phyloP scores from a whole-genome alignment of 306 rosid genomes.

The Cajanus cajan region DNA sequence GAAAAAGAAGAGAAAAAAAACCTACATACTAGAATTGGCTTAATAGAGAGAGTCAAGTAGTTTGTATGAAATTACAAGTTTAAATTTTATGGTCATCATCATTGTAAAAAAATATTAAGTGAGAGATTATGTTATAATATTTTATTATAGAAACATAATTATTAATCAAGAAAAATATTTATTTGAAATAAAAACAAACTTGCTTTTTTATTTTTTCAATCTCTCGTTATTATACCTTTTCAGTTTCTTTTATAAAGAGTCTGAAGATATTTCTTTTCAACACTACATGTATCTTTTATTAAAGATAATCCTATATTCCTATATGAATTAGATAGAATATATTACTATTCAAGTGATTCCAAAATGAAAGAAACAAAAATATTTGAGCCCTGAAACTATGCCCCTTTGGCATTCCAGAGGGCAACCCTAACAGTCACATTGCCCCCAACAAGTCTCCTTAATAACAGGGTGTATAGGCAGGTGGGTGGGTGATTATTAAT shows the following conservation, averaged over 20 bases:
- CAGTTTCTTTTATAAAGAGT: neutral
- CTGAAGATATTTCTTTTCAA: neutral
- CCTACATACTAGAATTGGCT: too few relatives aligned
- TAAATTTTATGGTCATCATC: too few relatives aligned
- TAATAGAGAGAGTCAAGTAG: too few relatives aligned
- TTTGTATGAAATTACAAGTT: too few relatives aligned
- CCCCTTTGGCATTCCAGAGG: conserved; percentile 1
- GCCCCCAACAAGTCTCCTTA: neutral
- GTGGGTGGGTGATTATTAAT: neutral
- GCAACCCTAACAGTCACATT: conserved; percentile 2
- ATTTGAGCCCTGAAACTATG: neutral
- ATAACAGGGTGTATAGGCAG: neutral
- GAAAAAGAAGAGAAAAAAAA: too few relatives aligned
- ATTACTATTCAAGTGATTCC: too few relatives aligned
- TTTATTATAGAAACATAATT: neutral
- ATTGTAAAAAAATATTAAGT: too few relatives aligned
- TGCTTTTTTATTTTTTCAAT: neutral
- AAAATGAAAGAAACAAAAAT: too few relatives aligned
- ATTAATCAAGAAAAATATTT: neutral
- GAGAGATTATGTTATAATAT: neutral
- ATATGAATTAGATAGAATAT: too few relatives aligned
- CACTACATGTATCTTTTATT: too few relatives aligned
- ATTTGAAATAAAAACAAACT: neutral
- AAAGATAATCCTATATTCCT: too few relatives aligned
- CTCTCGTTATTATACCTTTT: neutral